These are phyloP conservation scores for Scedosporium minutisporum DNA, from an alignment of 2,329 filamentous ascomycete species.

Conservation along the genomic window DNA sequence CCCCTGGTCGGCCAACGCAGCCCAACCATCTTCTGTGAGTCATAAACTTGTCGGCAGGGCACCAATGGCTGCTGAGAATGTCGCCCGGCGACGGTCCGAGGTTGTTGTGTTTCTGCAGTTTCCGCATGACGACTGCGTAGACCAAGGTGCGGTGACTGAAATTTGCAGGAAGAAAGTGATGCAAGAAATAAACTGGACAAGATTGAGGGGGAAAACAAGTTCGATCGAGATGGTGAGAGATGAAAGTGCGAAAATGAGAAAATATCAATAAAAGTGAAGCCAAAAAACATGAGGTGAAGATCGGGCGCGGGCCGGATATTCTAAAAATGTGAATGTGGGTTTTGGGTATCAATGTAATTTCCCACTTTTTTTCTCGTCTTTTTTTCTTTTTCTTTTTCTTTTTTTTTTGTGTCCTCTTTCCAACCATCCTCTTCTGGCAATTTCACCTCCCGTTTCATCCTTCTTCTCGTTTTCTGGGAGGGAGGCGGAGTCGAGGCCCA, in stretches of 20 bases:
- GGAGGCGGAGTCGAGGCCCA: conserved; percentile 5
- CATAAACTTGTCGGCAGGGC: neutral
- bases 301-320: conserved; percentile 6
- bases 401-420: neutral
- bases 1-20: neutral
- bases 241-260: neutral
- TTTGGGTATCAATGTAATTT: conserved; percentile 1
- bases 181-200: neutral
- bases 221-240: neutral
- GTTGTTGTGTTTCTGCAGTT: neutral
- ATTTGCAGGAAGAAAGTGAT: neutral
- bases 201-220: neutral
- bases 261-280: neutral
- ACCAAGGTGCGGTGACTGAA: neutral
- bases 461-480: neutral
- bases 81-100: neutral
- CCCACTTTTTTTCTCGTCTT: neutral
- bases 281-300: neutral
- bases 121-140: neutral
- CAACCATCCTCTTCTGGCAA: neutral
- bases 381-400: neutral
- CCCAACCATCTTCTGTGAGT: neutral
- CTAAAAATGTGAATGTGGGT: neutral
- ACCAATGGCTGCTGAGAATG: neutral
- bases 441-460: neutral